Base-by-base conservation (phyloP, 139 green algal genomes). In the Tetraselmis chui region DNA sequence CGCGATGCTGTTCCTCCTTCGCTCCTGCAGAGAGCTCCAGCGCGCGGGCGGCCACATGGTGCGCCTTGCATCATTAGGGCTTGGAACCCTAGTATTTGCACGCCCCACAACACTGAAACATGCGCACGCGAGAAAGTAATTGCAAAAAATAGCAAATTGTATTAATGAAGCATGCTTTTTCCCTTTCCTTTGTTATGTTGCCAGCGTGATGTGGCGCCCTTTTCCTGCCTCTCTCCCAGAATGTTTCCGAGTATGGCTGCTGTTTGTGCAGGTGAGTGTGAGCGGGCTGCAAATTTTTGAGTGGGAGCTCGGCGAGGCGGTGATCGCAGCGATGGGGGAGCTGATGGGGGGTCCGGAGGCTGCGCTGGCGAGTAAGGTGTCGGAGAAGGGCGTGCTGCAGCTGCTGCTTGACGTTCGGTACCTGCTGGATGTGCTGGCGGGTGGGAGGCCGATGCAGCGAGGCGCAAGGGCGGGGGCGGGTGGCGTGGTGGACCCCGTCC, bases 351-450 rank as follows among this genome's bases (percentile, higher is more conserved):
- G 30, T 22, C 27, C n/a, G 1, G 67, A 79, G 23, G 18, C 29
- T n/a, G 23, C 29, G 45, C 31, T 89, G 31, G 75, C 32, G 24
- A 29, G 74, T 0, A n/a, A 28, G n/a, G 29, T 96, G 23, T 90
- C 78, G 2, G 94, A 98, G 85, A 94, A 95, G 83, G 95, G 93
- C 28, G 83, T 95, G 1, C 90, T 99, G 77, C 95, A 98, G 91
- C 91, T 98, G 79, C 84, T 98, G 24, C 90, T 98, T 45, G 96
- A 98, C 78, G 82, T 93, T 27, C 90, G 92, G 18, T 92, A 98
- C 80, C 29, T 97, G 32, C 32, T 81, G 1, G 88, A 94, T 76
- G 87, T 94, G 1, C 90, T 98, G 1, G 88, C 88, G 1, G 92
- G 90, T 23, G 91, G 89, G 0, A 32, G 84, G 77, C 92, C 91